These are phyloP conservation scores for Calonectria multiphialidica DNA, from an alignment of 2,329 filamentous ascomycete species.

Conservation along the genomic window DNA sequence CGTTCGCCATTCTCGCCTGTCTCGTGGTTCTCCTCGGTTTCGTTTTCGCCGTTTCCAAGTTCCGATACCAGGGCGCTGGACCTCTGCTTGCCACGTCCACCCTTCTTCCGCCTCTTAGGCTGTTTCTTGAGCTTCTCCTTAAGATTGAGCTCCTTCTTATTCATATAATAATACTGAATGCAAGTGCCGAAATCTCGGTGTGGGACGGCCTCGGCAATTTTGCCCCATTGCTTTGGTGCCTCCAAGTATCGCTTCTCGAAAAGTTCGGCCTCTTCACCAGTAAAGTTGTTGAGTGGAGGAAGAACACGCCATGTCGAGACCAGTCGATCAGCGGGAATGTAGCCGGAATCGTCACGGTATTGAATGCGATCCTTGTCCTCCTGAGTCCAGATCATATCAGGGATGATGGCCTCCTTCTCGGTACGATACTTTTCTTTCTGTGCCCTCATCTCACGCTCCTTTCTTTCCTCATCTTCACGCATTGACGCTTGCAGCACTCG, in stretches of 20 bases:
- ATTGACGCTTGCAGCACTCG: slow-evolving; percentile 79
- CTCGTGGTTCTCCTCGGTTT: slow-evolving; percentile 67
- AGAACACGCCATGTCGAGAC: slow-evolving; percentile 79
- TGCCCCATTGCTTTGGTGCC: slow-evolving; percentile 85
- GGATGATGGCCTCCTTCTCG: slow-evolving; percentile 82
- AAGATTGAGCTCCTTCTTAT: slow-evolving; percentile 80
- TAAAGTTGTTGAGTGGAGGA: slow-evolving; percentile 81
- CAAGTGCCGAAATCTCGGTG: slow-evolving; percentile 81
- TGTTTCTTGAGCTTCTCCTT: slow-evolving; percentile 81
- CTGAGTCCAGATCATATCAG: slow-evolving; percentile 74
- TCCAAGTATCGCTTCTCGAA: slow-evolving; percentile 84
- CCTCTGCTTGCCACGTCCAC: slow-evolving; percentile 67
- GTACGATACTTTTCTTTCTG: slow-evolving; percentile 79
- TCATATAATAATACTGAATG: slow-evolving; percentile 89
- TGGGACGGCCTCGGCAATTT: slow-evolving; percentile 76
- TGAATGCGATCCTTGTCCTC: slow-evolving; percentile 69
- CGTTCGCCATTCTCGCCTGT: slow-evolving; percentile 71
- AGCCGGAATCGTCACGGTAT: slow-evolving; percentile 76
- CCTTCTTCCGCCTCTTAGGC: slow-evolving; percentile 69
- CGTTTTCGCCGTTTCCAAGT: slow-evolving; percentile 70
- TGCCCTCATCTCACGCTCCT: slow-evolving; percentile 73
- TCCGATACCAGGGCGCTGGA: slow-evolving; percentile 76
- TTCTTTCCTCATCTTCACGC: slow-evolving; percentile 76
- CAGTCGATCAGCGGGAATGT: slow-evolving; percentile 73
- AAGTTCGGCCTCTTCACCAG: slow-evolving; percentile 73